Base-by-base conservation (phyloP, 768 basidiomycete genomes). In the Hortiboletus campestris region DNA sequence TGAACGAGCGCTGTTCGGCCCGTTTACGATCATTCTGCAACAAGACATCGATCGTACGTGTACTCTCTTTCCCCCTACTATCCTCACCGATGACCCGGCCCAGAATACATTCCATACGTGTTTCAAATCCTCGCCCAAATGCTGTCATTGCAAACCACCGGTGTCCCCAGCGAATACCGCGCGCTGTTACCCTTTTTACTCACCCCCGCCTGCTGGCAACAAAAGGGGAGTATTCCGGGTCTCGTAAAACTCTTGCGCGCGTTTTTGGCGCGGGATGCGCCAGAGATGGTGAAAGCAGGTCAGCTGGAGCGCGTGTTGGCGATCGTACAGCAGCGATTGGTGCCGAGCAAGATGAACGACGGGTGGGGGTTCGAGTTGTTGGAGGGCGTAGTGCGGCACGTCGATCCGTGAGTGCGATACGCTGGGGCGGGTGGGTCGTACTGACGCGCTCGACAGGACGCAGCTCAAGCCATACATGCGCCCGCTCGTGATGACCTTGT, bases 121-220 rank as follows among this genome's bases (percentile, higher is more conserved):
- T 98, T 98, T 80, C 97, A 99, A 67, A 83, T 99, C 61, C 84
- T 98, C 43, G 89, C 94, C 0, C 97, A 98, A 66, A 94, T 99
- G 81, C 86, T 99, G 31, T 89, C 94, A 59, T 75, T 92, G 3
- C 94, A 96, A 62, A 74, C 69, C 2, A 65, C 70, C 3, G 76
- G 79, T 8, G 77, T 95, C 2, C 94, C 96, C 2, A 72, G 76
- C 1, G 82, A 88, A 52, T 99, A 98, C 74, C 85, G 86, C 28
- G 75, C 79, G 29, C 77, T 98, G 10, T 80, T 98, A 7, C 88
- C 85, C 0, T 86, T 93, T 65, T 78, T 99, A 17, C 82, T 98
- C 43, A 89, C 87, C 0, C 93, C 94, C 1, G 77, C 84, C 0
- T 79, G 88, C 7, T 99, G 97, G 96, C 86, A 89, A 67, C 91